phyloP scores from a whole-genome alignment of 202 grass and related monocot species.

The Eragrostis tef region DNA sequence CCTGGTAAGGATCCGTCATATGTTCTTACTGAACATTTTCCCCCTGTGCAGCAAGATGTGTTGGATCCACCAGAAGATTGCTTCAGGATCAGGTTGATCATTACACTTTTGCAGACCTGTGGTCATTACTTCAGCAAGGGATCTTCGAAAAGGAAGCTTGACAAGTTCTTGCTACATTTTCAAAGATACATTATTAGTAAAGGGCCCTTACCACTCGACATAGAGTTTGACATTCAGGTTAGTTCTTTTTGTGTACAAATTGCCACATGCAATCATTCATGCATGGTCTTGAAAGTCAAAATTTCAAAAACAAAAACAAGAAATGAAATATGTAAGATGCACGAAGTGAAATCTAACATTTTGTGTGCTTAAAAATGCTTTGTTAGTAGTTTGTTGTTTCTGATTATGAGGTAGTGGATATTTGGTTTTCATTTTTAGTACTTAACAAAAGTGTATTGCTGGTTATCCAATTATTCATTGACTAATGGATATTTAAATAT shows the following conservation, averaged over 20 bases:
- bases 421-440: background rate
- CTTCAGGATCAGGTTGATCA: slow-evolving; percentile 95
- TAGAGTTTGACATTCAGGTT: slow-evolving; percentile 99
- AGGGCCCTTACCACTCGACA: slow-evolving; percentile 88
- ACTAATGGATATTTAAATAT: slow-evolving; percentile 17
- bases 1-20: background rate
- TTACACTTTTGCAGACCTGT: slow-evolving; percentile 90
- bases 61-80: slow-evolving; percentile 98
- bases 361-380: slow-evolving; percentile 6
- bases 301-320: slow-evolving; percentile 19
- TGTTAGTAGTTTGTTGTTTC: slow-evolving; percentile 1
- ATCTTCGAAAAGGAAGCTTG: slow-evolving; percentile 90
- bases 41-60: slow-evolving; percentile 73
- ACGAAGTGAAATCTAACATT: slow-evolving; percentile 13
- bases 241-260: slow-evolving; percentile 42
- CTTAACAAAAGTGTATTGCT: slow-evolving; percentile 8
- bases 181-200: slow-evolving; percentile 98
- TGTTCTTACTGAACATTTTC: slow-evolving; percentile 31
- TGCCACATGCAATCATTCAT: slow-evolving; percentile 21
- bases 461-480: background rate
- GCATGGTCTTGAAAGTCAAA: slow-evolving; percentile 19
- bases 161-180: slow-evolving; percentile 97
- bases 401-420: background rate
- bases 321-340: background rate
- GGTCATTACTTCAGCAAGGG: slow-evolving; percentile 93